These are phyloP conservation scores for Chara braunii DNA, from an alignment of 139 green algal genomes.

Conservation along the genomic window DNA sequence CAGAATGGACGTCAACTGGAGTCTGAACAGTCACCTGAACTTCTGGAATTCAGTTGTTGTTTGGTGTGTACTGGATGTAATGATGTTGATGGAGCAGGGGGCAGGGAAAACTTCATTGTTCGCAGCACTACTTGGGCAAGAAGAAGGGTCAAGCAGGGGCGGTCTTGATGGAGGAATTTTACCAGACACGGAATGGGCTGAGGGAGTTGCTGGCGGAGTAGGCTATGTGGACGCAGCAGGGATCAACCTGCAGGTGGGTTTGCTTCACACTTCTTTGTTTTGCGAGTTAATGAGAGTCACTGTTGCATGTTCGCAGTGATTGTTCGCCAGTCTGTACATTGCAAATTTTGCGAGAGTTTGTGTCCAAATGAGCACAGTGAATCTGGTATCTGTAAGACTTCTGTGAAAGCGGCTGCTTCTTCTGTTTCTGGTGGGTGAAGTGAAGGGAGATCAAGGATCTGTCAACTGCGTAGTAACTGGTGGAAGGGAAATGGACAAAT, in stretches of 20 bases:
- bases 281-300: neutral
- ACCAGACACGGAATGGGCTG: constrained; percentile 19
- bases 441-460: too few species aligned
- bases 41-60: too few species aligned
- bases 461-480: too few species aligned
- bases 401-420: too few species aligned
- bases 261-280: neutral
- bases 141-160: constrained; percentile 1
- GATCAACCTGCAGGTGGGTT: constrained; percentile 26
- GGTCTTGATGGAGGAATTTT: neutral
- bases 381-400: too few species aligned
- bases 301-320: neutral
- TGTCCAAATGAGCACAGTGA: too few species aligned
- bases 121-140: constrained; percentile 17
- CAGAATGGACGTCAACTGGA: too few species aligned
- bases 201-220: constrained; percentile 13
- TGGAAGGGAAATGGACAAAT: too few species aligned
- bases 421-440: too few species aligned
- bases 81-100: too few species aligned
- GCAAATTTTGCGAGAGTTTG: neutral
- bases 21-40: too few species aligned
- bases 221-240: constrained; percentile 23
- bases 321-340: neutral
- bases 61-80: too few species aligned
- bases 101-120: constrained; percentile 31